Evolutionary conservation across 2,329 filamentous ascomycete genomes (phyloP).

Genomic region (Fusarium sarcochroum): DNA sequence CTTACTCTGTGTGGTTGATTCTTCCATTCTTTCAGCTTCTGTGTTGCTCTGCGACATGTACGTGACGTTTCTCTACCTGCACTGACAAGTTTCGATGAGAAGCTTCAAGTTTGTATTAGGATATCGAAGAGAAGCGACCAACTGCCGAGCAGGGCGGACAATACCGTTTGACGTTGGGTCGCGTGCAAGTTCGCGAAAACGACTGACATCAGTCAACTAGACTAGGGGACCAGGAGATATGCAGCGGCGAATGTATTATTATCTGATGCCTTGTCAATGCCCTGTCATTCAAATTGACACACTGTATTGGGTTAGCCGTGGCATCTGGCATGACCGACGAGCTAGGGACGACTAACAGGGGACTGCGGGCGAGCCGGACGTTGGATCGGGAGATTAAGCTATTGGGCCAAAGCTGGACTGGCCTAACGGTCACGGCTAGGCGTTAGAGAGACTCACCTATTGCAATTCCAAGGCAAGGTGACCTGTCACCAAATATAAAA

Average conservation of each 20-base stretch:
- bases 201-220: slow-evolving; percentile 10
- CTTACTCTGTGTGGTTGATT: background rate
- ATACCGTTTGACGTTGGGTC: slow-evolving; percentile 20
- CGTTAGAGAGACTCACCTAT: slow-evolving; percentile 28
- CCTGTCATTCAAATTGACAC: slow-evolving; percentile 21
- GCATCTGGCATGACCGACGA: slow-evolving; percentile 22
- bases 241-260: slow-evolving; percentile 1
- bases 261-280: slow-evolving; percentile 17
- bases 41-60: background rate
- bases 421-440: slow-evolving; percentile 38
- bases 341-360: slow-evolving; percentile 33
- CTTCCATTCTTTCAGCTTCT: slow-evolving; percentile 2
- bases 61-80: background rate
- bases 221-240: slow-evolving; percentile 3
- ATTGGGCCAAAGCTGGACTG: slow-evolving; percentile 33
- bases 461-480: slow-evolving; percentile 21
- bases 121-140: background rate
- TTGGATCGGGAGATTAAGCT: slow-evolving; percentile 47
- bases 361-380: slow-evolving; percentile 28
- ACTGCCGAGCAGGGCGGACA: slow-evolving; percentile 1
- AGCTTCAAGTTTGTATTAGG: background rate
- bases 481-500: slow-evolving; percentile 26
- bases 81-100: background rate
- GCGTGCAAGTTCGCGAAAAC: slow-evolving; percentile 7
- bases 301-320: slow-evolving; percentile 19